A percentile compares a stretch with the other conserved stretches of the same genome.
These are phyloP conservation scores for Lactarius deliciosus DNA, from an alignment of 768 basidiomycete species.

Conservation along the genomic window DNA sequence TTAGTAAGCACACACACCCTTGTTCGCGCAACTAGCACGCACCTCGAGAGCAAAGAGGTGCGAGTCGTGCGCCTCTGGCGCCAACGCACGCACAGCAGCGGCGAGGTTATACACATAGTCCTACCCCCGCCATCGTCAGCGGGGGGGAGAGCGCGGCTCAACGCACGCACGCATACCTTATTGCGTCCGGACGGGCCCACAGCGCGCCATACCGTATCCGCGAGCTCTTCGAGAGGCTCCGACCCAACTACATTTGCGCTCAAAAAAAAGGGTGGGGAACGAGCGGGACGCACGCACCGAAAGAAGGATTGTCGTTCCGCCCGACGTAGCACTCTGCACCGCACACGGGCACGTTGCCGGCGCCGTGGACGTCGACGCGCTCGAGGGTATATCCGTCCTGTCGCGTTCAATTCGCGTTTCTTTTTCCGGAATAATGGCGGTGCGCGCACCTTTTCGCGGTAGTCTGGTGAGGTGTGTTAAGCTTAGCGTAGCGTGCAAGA, in stretches of 20 bases:
- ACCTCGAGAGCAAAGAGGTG: slow-evolving; percentile 81
- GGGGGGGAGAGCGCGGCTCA: background rate
- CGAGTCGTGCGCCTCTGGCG: slow-evolving; percentile 70
- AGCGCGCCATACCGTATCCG: slow-evolving; percentile 67
- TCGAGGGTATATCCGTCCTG: slow-evolving; percentile 93
- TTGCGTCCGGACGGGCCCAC: slow-evolving; percentile 89
- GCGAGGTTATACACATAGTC: slow-evolving; percentile 86
- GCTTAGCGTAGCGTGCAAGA: background rate
- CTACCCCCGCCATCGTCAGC: slow-evolving; percentile 39
- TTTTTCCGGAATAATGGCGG: too few relatives aligned
- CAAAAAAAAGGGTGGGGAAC: background rate
- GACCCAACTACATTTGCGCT: slow-evolving; percentile 62
- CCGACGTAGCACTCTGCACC: slow-evolving; percentile 86
- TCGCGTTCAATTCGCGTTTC: background rate
- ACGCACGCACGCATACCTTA: slow-evolving; percentile 51
- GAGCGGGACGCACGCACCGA: slow-evolving; percentile 51
- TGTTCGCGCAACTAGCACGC: slow-evolving; percentile 22
- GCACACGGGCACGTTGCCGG: slow-evolving; percentile 44
- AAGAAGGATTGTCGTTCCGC: slow-evolving; percentile 82
- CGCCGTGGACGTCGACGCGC: slow-evolving; percentile 65
- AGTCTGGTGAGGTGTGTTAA: slow-evolving; percentile 43
- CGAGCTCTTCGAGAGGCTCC: slow-evolving; percentile 69
- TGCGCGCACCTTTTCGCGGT: slow-evolving; percentile 71
- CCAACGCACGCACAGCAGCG: slow-evolving; percentile 67
- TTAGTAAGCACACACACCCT: background rate